Percentiles rank a stretch among this genome's conserved stretches.
Conservation (phyloP, 352 stramenopile genomes). For the Pythium grandisporangium region DNA sequence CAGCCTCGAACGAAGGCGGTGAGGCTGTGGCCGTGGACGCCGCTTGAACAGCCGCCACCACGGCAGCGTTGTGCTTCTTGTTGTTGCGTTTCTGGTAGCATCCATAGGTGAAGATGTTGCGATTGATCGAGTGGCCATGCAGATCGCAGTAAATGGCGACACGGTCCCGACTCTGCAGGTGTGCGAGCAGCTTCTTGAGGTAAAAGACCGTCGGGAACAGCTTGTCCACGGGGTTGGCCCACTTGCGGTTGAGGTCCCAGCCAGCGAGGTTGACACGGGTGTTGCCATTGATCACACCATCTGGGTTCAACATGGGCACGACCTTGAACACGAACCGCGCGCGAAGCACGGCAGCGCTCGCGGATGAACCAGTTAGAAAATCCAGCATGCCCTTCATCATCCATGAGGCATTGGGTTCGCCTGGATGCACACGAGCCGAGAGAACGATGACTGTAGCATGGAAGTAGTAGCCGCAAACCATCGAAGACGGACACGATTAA, state of each 20-base stretch:
- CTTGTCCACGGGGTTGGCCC: slow-evolving; percentile 65
- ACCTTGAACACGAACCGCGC: slow-evolving; percentile 86
- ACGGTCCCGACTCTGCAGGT: slow-evolving; percentile 40
- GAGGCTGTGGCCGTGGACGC: not conserved
- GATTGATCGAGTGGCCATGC: slow-evolving; percentile 74
- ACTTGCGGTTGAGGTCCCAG: slow-evolving; percentile 80
- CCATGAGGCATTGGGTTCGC: slow-evolving; percentile 85
- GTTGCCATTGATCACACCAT: slow-evolving; percentile 90
- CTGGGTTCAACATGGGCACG: slow-evolving; percentile 90
- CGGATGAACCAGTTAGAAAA: slow-evolving; percentile 68
- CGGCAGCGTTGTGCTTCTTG: slow-evolving; percentile 16
- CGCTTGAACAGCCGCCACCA: not conserved
- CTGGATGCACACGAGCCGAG: slow-evolving; percentile 82
- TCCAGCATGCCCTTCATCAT: slow-evolving; percentile 93
- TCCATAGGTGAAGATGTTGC: slow-evolving; percentile 85
- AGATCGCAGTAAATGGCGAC: slow-evolving; percentile 81
- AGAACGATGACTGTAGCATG: slow-evolving; percentile 62
- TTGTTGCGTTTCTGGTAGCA: slow-evolving; percentile 30
- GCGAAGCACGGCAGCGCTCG: slow-evolving; percentile 54
- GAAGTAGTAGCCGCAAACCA: too few relatives aligned
- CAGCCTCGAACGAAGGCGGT: too few relatives aligned
- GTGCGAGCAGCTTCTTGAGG: slow-evolving; percentile 61
- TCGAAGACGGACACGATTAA: too few relatives aligned
- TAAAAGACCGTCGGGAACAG: slow-evolving; percentile 76
- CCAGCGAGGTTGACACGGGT: slow-evolving; percentile 82